Percentiles rank a stretch among this genome's conserved stretches.
These are phyloP conservation scores for Serendipita sp. DNA, from an alignment of 768 basidiomycete species.

Conservation along the genomic window DNA sequence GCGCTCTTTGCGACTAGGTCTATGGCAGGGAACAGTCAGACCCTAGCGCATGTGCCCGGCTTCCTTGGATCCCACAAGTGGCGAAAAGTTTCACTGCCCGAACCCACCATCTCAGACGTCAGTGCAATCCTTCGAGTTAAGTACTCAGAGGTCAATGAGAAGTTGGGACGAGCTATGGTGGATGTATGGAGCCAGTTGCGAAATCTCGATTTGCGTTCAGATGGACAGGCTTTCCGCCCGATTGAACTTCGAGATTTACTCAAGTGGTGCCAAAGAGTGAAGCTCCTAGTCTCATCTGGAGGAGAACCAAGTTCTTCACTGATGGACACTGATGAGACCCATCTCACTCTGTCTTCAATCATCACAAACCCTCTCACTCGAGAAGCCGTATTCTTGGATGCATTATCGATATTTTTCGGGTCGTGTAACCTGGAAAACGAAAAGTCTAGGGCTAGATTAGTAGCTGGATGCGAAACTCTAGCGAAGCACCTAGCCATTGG, in stretches of 20 bases:
- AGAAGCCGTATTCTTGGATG: conserved; percentile 80
- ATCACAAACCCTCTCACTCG: conserved; percentile 60
- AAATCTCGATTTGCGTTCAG: conserved; percentile 24
- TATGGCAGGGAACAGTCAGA: conserved; percentile 28
- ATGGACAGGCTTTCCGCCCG: conserved; percentile 32
- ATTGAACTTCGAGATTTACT: conserved; percentile 67
- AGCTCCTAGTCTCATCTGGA: conserved; percentile 36
- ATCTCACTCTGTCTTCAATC: conserved; percentile 24
- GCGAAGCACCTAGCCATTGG: conserved; percentile 51
- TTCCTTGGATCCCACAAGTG: conserved; percentile 86
- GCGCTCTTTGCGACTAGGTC: conserved; percentile 83
- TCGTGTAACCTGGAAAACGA: conserved; percentile 34
- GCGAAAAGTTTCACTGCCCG: conserved; percentile 42
- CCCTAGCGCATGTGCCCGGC: conserved; percentile 35
- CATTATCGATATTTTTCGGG: conserved; percentile 84
- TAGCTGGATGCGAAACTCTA: conserved; percentile 35
- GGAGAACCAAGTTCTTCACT: not conserved
- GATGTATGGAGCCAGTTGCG: conserved; percentile 51
- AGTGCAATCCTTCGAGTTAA: conserved; percentile 46
- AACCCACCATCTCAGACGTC: conserved; percentile 54
- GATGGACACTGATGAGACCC: conserved; percentile 22
- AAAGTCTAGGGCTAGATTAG: conserved; percentile 32
- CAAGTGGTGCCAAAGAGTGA: conserved; percentile 66
- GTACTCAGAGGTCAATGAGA: conserved; percentile 44
- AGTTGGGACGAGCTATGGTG: conserved; percentile 35